A percentile compares a stretch with the other conserved stretches of the same genome.
Conservation (phyloP, 345 rosid species). For the Pelargonium nanum region DNA sequence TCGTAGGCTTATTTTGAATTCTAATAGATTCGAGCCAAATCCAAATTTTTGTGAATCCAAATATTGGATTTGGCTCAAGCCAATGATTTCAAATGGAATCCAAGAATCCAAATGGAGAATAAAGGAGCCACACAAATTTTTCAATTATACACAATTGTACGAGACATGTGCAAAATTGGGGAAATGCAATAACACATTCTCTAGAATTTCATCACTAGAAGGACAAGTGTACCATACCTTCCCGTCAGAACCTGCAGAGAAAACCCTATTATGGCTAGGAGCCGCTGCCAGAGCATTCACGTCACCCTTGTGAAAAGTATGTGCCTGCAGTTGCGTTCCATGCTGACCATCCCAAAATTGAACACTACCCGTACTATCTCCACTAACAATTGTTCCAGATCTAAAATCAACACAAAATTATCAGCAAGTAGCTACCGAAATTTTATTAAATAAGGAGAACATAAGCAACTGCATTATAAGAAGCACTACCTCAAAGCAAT, state of each 20-base stretch:
- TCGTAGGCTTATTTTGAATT: no score
- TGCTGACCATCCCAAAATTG: constrained; percentile 84
- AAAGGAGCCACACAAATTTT: no score
- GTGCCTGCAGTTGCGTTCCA: constrained; percentile 80
- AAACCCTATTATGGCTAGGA: constrained; percentile 80
- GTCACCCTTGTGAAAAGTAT: constrained; percentile 80
- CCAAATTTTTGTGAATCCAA: no score
- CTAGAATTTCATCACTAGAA: not conserved
- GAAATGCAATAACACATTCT: not conserved
- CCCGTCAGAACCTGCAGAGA: constrained; percentile 92
- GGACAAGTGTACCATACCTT: constrained; percentile 35
- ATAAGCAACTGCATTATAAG: not conserved
- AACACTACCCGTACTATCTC: constrained; percentile 82
- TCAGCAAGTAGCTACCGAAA: constrained; percentile 4
- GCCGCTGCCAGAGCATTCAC: constrained; percentile 71
- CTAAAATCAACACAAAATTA: constrained; percentile 26
- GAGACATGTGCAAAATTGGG: not conserved
- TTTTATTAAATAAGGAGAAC: not conserved
- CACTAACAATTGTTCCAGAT: constrained; percentile 79
- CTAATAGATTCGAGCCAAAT: no score
- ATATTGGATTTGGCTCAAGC: no score
- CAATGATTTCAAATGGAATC: no score
- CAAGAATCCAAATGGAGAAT: no score
- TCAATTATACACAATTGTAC: no score
- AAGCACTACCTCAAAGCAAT: constrained; percentile 60